phyloP scores from a whole-genome alignment of 768 basidiomycete species.

The Boletus rubescentipes region DNA sequence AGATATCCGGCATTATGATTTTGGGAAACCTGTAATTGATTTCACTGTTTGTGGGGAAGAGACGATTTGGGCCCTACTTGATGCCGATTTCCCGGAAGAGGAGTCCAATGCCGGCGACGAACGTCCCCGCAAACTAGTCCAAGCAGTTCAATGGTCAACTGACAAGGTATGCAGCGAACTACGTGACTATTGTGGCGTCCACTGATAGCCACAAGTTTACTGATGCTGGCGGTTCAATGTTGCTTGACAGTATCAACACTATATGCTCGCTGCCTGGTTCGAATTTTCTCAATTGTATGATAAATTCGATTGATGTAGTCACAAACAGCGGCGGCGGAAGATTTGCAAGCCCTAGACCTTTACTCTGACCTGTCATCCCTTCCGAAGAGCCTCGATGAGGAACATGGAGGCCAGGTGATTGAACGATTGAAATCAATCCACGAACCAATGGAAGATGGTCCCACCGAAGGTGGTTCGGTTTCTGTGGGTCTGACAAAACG shows the following conservation, averaged over 20 bases:
- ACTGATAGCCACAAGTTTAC: constrained; percentile 21
- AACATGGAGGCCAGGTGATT: constrained; percentile 42
- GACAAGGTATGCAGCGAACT: constrained; percentile 38
- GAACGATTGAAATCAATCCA: constrained; percentile 20
- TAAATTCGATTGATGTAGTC: background rate
- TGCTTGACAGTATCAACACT: constrained; percentile 49
- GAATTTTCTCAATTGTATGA: constrained; percentile 3
- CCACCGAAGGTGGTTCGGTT: background rate
- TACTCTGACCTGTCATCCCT: constrained; percentile 57
- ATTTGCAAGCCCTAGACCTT: constrained; percentile 55
- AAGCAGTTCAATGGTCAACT: constrained; percentile 33
- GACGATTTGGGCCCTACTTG: constrained; percentile 48
- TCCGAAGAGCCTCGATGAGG: constrained; percentile 56
- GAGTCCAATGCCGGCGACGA: constrained; percentile 12
- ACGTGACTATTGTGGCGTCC: background rate
- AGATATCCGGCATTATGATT: constrained; percentile 43
- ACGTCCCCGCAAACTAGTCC: constrained; percentile 24
- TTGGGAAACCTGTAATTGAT: constrained; percentile 59
- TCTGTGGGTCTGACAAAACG: constrained; percentile 39
- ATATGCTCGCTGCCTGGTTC: constrained; percentile 47
- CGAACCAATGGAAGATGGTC: constrained; percentile 13
- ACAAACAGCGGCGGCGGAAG: constrained; percentile 46
- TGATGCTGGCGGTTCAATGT: constrained; percentile 20
- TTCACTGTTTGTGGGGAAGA: constrained; percentile 44
- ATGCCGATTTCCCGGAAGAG: constrained; percentile 41